Conservation (phyloP, 495 filamentous ascomycete species). For the Xylaria scruposa region DNA sequence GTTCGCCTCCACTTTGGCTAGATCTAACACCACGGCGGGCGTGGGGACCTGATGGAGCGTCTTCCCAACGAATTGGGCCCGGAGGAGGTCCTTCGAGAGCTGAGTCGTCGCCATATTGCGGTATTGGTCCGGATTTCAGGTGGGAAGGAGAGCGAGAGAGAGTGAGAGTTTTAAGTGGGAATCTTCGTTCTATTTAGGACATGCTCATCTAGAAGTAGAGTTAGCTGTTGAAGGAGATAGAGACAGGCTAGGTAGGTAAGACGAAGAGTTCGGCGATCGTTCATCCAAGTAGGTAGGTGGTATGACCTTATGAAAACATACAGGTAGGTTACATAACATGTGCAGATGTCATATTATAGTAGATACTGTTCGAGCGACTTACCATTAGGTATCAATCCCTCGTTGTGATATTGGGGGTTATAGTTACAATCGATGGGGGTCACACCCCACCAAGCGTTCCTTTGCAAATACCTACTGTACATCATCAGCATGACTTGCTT, state of each 20-base stretch:
- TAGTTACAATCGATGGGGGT: conserved; percentile 13
- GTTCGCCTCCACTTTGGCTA: conserved; percentile 69
- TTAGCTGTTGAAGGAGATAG: not conserved
- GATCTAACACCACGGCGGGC: conserved; percentile 74
- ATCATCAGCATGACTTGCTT: not conserved
- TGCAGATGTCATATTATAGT: not conserved
- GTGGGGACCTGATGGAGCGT: conserved; percentile 65
- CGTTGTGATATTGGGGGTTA: conserved; percentile 11
- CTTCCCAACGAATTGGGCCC: conserved; percentile 64
- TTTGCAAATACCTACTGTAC: not conserved
- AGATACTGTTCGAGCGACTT: not conserved
- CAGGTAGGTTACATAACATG: not conserved
- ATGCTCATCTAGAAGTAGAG: not conserved
- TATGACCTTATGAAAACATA: not conserved
- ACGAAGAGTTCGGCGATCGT: conserved; percentile 1
- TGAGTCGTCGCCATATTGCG: conserved; percentile 29
- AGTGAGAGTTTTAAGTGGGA: not conserved
- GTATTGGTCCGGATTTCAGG: not conserved
- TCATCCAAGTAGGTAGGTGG: conserved; percentile 15
- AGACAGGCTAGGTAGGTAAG: not conserved
- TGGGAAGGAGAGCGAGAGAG: not conserved
- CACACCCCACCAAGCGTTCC: conserved; percentile 10
- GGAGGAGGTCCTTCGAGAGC: conserved; percentile 50
- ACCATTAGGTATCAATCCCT: not conserved
- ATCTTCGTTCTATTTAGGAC: not conserved